phyloP scores from a whole-genome alignment of 164 flowering plant genomes.

The Vitis rupestris region DNA sequence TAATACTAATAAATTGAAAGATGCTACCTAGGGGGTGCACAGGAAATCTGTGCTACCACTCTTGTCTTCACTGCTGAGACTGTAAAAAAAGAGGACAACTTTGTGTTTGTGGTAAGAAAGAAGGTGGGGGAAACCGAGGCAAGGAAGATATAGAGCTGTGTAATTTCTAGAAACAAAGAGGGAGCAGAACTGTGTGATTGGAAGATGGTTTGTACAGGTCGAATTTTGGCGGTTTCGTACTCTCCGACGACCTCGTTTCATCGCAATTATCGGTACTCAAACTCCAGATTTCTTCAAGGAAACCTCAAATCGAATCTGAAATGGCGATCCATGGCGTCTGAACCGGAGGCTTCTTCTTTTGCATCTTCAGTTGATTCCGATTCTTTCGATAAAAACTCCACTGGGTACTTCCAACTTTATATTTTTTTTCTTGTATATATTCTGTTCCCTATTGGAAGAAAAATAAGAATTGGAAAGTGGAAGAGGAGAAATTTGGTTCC shows the following conservation, averaged over 20 bases:
- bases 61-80: too few species aligned
- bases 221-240: constrained; percentile 34
- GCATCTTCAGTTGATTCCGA: constrained; percentile 42
- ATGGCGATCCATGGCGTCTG: constrained; percentile 46
- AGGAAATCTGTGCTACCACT: too few species aligned
- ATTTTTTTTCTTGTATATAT: background rate
- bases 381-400: constrained; percentile 30
- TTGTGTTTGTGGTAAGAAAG: too few species aligned
- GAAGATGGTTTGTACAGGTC: constrained; percentile 21
- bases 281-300: constrained; percentile 16
- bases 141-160: too few species aligned
- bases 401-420: constrained; percentile 29
- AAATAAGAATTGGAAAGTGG: background rate
- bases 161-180: too few species aligned
- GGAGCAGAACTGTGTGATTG: too few species aligned
- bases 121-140: too few species aligned
- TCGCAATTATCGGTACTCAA: constrained; percentile 1
- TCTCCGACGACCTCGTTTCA: constrained; percentile 18
- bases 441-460: background rate
- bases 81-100: too few species aligned
- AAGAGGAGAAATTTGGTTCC: too few species aligned
- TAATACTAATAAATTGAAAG: too few species aligned
- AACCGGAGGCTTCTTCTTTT: constrained; percentile 49
- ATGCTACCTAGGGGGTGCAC: too few species aligned
- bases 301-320: constrained; percentile 19